Percentiles rank a stretch among this genome's conserved stretches.
phyloP scores from a whole-genome alignment of 108 stramenopile species.

The Cyclotella sp. region DNA sequence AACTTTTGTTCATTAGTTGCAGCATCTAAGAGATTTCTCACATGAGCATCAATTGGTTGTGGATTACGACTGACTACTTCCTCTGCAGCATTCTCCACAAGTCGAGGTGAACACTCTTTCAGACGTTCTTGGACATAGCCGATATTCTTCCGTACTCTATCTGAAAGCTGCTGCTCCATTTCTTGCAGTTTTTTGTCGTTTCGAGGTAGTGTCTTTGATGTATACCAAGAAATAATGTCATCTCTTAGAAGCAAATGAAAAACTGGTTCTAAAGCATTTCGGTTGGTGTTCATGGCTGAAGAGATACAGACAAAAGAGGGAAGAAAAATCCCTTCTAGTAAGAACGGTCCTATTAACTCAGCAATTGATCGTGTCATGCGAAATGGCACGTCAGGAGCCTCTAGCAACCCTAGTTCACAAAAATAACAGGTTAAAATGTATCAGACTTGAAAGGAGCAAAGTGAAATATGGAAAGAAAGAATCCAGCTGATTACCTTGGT shows the following conservation, averaged over 20 bases:
- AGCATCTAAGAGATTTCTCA: constrained; percentile 60
- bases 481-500: constrained; percentile 62
- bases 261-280: constrained; percentile 70
- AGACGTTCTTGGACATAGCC: constrained; percentile 60
- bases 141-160: constrained; percentile 79
- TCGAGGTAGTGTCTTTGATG: constrained; percentile 74
- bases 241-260: constrained; percentile 79
- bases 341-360: constrained; percentile 67
- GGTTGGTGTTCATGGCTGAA: constrained; percentile 58
- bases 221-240: constrained; percentile 87
- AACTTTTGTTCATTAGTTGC: constrained; percentile 69
- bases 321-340: constrained; percentile 71
- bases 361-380: constrained; percentile 81
- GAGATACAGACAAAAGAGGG: constrained; percentile 70
- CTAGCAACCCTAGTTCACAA: constrained; percentile 57
- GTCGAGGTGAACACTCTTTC: constrained; percentile 60
- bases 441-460: constrained; percentile 9
- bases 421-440: neutral
- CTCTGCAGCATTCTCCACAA: constrained; percentile 32
- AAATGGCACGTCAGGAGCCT: constrained; percentile 71
- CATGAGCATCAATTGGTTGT: constrained; percentile 65
- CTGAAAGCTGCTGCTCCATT: constrained; percentile 78
- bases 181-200: constrained; percentile 84
- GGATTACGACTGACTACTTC: constrained; percentile 34
- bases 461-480: neutral